A percentile compares a stretch with the other conserved stretches of the same genome.
phyloP scores from a whole-genome alignment of 164 flowering plant species.

The Magnolia kwangsiensis region DNA sequence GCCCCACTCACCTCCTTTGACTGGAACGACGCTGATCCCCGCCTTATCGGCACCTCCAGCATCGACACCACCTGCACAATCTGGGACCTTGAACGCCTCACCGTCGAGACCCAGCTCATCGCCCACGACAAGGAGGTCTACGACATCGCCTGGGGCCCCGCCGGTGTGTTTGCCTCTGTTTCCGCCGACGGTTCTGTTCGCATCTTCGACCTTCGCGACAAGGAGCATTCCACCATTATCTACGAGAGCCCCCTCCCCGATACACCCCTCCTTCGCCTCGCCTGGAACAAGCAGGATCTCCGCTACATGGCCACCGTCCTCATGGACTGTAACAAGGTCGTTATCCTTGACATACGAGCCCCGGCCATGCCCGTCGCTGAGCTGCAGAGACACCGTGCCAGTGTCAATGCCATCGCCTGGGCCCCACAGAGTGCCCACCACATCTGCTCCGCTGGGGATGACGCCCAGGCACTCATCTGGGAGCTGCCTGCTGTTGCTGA shows the following conservation, averaged over 20 bases:
- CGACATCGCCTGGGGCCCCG: constrained; percentile 97
- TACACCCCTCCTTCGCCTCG: constrained; percentile 72
- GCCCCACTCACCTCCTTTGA: constrained; percentile 68
- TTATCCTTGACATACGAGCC: constrained; percentile 72
- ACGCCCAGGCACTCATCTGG: constrained; percentile 81
- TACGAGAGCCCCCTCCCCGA: constrained; percentile 88
- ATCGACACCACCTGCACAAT: constrained; percentile 94
- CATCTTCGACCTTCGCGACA: constrained; percentile 83
- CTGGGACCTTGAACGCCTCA: constrained; percentile 79
- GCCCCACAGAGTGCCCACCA: constrained; percentile 72
- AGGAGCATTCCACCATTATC: constrained; percentile 95
- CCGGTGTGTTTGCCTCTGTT: constrained; percentile 85
- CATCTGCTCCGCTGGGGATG: constrained; percentile 82
- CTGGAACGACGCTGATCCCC: constrained; percentile 60
- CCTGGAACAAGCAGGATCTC: constrained; percentile 96
- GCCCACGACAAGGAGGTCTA: constrained; percentile 98
- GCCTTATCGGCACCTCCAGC: constrained; percentile 76
- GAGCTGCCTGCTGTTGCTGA: constrained; percentile 73
- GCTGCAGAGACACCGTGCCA: constrained; percentile 67
- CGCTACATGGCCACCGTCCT: constrained; percentile 57
- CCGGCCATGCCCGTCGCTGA: constrained; percentile 80
- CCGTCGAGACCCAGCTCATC: constrained; percentile 84
- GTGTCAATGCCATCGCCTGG: constrained; percentile 89
- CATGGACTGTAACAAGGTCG: constrained; percentile 78
- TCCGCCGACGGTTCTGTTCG: constrained; percentile 96